A percentile compares a stretch with the other conserved stretches of the same genome.
phyloP scores from a whole-genome alignment of 345 rosid species.

The Eucalyptus melliodora region DNA sequence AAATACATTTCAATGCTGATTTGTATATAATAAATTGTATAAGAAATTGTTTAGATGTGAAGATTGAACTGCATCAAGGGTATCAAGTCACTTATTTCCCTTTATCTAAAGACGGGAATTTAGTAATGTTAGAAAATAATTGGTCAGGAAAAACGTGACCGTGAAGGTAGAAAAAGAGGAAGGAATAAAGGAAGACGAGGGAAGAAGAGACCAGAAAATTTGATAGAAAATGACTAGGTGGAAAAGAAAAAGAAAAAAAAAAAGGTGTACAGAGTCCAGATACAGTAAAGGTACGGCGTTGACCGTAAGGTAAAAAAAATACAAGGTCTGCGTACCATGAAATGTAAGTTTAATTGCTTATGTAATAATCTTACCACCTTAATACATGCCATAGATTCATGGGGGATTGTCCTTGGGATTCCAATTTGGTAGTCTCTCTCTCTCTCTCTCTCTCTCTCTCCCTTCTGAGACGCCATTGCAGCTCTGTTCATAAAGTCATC shows the following conservation, averaged over 20 bases:
- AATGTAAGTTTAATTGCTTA: not conserved
- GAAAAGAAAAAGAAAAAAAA: not conserved
- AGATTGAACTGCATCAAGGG: not conserved
- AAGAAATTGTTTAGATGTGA: not conserved
- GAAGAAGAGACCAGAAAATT: not conserved
- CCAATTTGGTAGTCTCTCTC: constrained; percentile 2
- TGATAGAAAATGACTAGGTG: not conserved
- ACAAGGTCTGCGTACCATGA: not conserved
- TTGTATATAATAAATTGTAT: not conserved
- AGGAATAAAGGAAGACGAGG: not conserved
- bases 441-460: not conserved
- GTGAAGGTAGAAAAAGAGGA: not conserved
- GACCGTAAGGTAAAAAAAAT: not conserved
- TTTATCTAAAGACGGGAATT: not conserved
- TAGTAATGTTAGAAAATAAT: not conserved
- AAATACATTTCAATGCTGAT: not conserved
- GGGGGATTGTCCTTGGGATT: constrained; percentile 2
- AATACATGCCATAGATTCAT: not conserved
- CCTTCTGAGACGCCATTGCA: not conserved
- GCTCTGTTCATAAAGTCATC: not conserved
- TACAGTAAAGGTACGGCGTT: not conserved
- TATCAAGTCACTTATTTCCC: not conserved
- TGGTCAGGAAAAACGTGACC: not conserved
- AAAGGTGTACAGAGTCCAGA: not conserved
- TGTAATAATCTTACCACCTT: not conserved